Evolutionary conservation across 1,284 basidiomycete genomes (phyloP), one percentile per base, ranked within the genome.

Genomic region (Leccinum fallax): DNA sequence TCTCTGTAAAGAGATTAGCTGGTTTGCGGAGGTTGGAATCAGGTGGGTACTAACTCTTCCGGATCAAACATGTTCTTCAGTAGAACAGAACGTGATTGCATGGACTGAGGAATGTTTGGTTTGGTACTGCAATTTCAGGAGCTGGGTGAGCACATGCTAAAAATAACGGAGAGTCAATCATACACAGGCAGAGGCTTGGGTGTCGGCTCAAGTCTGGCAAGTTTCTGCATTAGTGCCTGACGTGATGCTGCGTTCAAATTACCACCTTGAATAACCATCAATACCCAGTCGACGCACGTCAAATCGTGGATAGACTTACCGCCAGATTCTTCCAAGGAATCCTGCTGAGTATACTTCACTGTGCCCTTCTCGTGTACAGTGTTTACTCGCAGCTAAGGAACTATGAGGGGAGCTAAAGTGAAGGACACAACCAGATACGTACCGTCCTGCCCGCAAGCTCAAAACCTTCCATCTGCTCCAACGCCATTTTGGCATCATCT

Each of bases 391-490:
- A 97, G 80, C 93, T 95, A 70, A 15, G 58, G 60, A 34, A 62
- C 13, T 38, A 56, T 63, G 60, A 63, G 66, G 34, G 53, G 51
- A 58, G 57, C 16, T 28, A 13, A 61, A 53, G 46, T 56, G n/a
- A n/a, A 32, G 32, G 48, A 16, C 30, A 57, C 26, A 55, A 43
- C 30, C 15, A 61, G 38, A 32, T 36, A 79, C 90, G 64, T 71
- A 95, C 93, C 60, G 90, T 91, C 63, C 97, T 87, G 53, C 95
- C 97, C 53, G 97, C 97, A 57, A 99, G 84, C 70, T 97, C 95
- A 73, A 99, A 98, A 11, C 94, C 94, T 81, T 98, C 95, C 95
- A 99, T 98, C 68, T 97, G 94, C 72, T 98, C 95, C 46, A 97
- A 80, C 16, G 97, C 97, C 88, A 96, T 96, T 75, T 93, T 92